phyloP scores from a whole-genome alignment of 1,139 yeast species.

The Nakaseomyces delphensis region DNA sequence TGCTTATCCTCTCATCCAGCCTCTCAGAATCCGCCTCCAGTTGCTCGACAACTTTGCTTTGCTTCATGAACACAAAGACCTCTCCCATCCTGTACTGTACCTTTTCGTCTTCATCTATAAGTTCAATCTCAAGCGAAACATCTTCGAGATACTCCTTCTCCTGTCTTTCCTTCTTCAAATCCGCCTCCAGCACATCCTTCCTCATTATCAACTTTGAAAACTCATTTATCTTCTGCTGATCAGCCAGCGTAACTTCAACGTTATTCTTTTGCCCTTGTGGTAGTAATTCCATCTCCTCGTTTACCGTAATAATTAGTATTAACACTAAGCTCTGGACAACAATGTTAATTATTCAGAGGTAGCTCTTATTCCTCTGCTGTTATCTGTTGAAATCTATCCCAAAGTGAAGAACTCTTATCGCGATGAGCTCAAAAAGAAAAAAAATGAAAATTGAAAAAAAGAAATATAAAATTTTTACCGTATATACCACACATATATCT shows the following conservation, averaged over 20 bases:
- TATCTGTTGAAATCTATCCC: neutral
- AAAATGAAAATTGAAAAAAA: neutral
- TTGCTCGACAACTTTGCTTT: conserved; percentile 53
- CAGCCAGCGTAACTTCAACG: conserved; percentile 76
- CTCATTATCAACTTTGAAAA: conserved; percentile 75
- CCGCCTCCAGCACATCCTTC: conserved; percentile 49
- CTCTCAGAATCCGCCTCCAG: conserved; percentile 53
- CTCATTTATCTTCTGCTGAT: conserved; percentile 80
- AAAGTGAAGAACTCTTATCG: conserved; percentile 4
- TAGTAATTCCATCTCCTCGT: conserved; percentile 40
- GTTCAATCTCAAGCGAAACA: conserved; percentile 73
- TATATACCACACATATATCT: too few relatives aligned
- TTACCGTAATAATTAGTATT: too few relatives aligned
- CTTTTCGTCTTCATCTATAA: conserved; percentile 61
- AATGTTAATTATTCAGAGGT: too few relatives aligned
- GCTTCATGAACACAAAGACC: conserved; percentile 55
- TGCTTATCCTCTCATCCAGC: conserved; percentile 43
- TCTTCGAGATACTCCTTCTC: conserved; percentile 90
- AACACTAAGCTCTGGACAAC: too few relatives aligned
- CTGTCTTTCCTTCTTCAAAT: conserved; percentile 42
- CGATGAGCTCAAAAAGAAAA: neutral
- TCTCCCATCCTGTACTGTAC: conserved; percentile 68
- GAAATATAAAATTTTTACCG: too few relatives aligned
- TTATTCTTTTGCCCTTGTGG: conserved; percentile 64
- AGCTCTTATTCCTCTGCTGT: too few relatives aligned